Conservation (phyloP, 441 rosid genomes). For the Euphorbia celastroides region DNA sequence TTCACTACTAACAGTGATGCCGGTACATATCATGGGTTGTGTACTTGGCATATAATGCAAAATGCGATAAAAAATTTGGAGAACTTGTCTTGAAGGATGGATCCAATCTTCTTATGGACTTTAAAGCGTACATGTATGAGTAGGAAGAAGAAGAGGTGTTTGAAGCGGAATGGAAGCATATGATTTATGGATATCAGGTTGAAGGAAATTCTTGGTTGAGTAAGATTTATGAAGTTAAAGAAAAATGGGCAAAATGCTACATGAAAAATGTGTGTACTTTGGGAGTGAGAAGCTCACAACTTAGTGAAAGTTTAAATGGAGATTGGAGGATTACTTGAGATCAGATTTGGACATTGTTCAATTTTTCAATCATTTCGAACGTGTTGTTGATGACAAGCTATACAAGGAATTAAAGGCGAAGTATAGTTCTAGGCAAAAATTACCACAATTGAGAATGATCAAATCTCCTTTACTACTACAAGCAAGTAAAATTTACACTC, state of each 20-base stretch:
- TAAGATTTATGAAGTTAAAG: no score
- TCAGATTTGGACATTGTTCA: background rate
- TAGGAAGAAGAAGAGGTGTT: no score
- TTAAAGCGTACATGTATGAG: no score
- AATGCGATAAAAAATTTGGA: no score
- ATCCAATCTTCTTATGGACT: no score
- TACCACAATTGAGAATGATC: background rate
- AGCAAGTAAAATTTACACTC: background rate
- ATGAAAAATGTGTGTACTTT: background rate
- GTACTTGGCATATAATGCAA: no score
- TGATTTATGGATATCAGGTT: no score
- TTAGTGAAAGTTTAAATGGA: background rate
- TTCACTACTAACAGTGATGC: no score
- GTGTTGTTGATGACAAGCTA: background rate
- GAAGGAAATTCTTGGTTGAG: background rate
- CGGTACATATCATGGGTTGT: no score
- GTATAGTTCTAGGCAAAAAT: background rate
- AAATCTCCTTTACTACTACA: background rate
- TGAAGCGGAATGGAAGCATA: no score
- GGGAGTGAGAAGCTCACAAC: background rate
- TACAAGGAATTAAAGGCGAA: background rate
- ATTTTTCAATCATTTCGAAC: background rate
- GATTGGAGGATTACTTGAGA: background rate
- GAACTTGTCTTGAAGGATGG: no score
- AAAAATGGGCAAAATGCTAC: background rate